Conservation (phyloP, 176 grass and related monocot genomes). For the Zea luxurians region DNA sequence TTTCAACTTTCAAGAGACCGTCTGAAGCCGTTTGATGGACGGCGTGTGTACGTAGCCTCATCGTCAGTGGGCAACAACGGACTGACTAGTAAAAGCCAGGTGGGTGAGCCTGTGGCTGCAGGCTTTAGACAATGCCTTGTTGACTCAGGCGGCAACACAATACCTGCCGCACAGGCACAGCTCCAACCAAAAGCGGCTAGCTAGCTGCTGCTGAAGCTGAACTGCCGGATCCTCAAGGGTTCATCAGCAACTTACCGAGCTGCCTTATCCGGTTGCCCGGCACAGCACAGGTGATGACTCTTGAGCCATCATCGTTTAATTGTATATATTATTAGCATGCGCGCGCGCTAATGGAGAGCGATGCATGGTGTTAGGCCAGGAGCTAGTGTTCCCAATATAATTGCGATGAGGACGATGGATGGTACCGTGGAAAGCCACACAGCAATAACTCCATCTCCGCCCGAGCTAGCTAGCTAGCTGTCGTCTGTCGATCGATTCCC, state of each 20-base stretch:
- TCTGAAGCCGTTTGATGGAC: background rate
- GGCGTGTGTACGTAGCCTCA: background rate
- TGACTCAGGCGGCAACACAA: constrained; percentile 27
- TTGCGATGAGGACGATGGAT: constrained; percentile 3
- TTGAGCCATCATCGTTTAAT: constrained; percentile 11
- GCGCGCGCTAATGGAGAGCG: background rate
- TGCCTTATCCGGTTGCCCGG: constrained; percentile 39
- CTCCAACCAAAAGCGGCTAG: constrained; percentile 35
- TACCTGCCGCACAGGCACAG: constrained; percentile 4
- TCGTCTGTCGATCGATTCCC: background rate
- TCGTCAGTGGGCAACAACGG: constrained; percentile 17
- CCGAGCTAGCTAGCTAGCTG: constrained; percentile 8
- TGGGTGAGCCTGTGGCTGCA: constrained; percentile 10
- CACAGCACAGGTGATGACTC: constrained; percentile 11
- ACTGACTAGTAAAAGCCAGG: background rate
- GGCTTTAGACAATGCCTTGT: constrained; percentile 10
- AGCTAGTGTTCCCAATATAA: constrained; percentile 20
- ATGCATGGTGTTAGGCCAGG: constrained; percentile 38
- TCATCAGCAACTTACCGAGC: background rate
- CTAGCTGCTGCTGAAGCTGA: constrained; percentile 22
- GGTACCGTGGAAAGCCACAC: background rate
- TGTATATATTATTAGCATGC: constrained; percentile 18
- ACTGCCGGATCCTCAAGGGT: constrained; percentile 28
- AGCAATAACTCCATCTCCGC: constrained; percentile 6
- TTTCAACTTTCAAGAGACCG: constrained; percentile 5